These are phyloP conservation scores for Cryphonectria carpinicola DNA, from an alignment of 2,329 filamentous ascomycete species.

Conservation along the genomic window DNA sequence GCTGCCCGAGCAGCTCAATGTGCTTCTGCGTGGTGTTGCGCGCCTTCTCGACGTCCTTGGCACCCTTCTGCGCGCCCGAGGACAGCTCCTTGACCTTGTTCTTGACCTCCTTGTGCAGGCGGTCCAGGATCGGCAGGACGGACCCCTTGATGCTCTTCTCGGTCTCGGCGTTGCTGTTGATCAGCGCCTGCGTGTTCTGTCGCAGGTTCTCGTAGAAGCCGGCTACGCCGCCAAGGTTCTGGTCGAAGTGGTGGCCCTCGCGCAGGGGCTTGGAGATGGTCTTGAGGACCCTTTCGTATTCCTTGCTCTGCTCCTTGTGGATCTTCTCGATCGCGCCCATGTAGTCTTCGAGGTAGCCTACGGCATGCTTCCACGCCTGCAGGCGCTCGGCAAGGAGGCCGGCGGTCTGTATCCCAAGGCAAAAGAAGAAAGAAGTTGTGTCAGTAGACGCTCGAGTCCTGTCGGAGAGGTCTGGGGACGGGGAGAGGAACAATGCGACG, in stretches of 20 bases:
- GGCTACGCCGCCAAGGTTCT: slow-evolving; percentile 82
- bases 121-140: slow-evolving; percentile 85
- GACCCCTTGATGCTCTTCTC: slow-evolving; percentile 87
- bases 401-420: slow-evolving; percentile 60
- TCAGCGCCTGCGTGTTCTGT: slow-evolving; percentile 86
- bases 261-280: slow-evolving; percentile 83
- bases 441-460: slow-evolving; percentile 11
- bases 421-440: neutral
- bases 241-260: slow-evolving; percentile 92
- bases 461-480: neutral
- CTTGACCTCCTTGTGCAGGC: slow-evolving; percentile 95
- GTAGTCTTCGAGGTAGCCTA: slow-evolving; percentile 90
- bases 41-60: slow-evolving; percentile 91
- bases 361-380: slow-evolving; percentile 94
- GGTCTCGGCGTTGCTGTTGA: slow-evolving; percentile 88
- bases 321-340: slow-evolving; percentile 83
- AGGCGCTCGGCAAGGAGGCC: slow-evolving; percentile 84
- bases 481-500: slow-evolving; percentile 34
- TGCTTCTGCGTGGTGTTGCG: slow-evolving; percentile 89
- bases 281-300: slow-evolving; percentile 95
- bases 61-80: slow-evolving; percentile 77
- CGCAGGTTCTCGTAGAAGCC: slow-evolving; percentile 94
- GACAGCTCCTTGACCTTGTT: slow-evolving; percentile 90
- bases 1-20: slow-evolving; percentile 88
- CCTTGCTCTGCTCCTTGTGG: slow-evolving; percentile 83